Conservation (phyloP, 192 early-diverging fungal genomes). For the Lunasporangiospora selenospora region DNA sequence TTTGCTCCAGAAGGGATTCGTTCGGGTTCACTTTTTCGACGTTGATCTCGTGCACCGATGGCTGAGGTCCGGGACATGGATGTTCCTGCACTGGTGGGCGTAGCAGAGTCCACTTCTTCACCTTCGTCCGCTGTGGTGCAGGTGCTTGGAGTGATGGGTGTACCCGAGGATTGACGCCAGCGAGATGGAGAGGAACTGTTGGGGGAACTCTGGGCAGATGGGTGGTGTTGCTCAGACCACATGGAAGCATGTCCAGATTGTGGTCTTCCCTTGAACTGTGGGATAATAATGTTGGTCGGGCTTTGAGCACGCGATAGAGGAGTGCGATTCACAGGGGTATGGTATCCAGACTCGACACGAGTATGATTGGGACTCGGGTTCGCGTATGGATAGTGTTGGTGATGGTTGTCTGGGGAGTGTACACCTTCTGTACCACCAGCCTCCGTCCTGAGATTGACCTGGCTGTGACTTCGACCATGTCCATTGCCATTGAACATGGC, state of each 20-base stretch:
- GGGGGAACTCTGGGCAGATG: constrained; percentile 14
- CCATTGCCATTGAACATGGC: background rate
- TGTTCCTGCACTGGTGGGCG: constrained; percentile 23
- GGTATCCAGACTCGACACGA: background rate
- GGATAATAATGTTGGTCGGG: constrained; percentile 38
- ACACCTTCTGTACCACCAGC: no score
- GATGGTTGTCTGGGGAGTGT: constrained; percentile 13
- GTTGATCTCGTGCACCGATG: background rate
- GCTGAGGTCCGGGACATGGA: constrained; percentile 30
- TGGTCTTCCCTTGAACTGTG: background rate
- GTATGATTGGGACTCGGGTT: no score
- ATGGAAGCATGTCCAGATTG: no score
- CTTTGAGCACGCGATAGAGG: background rate
- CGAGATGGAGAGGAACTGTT: background rate
- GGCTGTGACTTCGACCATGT: constrained; percentile 26
- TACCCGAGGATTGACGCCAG: background rate
- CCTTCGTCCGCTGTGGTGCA: background rate
- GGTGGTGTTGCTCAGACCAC: no score
- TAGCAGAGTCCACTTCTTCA: background rate
- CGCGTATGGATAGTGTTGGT: background rate
- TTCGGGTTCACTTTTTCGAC: constrained; percentile 26
- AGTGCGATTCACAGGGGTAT: background rate
- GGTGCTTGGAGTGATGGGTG: background rate
- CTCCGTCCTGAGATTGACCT: constrained; percentile 14
- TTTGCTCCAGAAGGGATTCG: constrained; percentile 5